Evolutionary conservation across 257 asterid species (phyloP), one percentile per base, ranked within the genome.

Genomic region (Fraxinus pennsylvanica): DNA sequence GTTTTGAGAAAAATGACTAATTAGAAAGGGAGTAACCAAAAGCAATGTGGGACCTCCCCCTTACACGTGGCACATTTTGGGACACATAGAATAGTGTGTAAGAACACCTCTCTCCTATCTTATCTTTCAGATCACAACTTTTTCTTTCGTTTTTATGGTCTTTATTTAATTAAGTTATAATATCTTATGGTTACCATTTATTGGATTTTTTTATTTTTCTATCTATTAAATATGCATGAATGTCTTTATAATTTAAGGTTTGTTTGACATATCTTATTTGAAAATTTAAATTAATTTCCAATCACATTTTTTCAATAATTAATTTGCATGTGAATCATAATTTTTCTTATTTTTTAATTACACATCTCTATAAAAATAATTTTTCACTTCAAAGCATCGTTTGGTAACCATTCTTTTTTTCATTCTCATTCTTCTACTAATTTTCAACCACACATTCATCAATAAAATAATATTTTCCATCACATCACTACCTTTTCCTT

Each of bases 1-100:
- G 32, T 14, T 14, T 21, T 50, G 14, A 36, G 0, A 68, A 29
- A 63, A 35, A 63, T 21, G 29, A 67, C 10, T 52, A 54, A 41
- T 3, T 12, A 35, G n/a, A 57, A 30, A 33, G 30, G 32, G 68
- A 6, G 29, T 1, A 57, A 57, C 30, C 66, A 57, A 19, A 9
- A 8, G 33, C 68, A 61, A n/a, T 41, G 57, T 57, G 85, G 87
- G 88, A 41, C 89, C 82, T n/a, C 4, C 27, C 61, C 12, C 0
- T 61, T 19, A 75, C 94, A 85, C 87, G 66, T 89, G 90, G 89
- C 83, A 15, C 52, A 30, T 52, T 82, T 70, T 75, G 22, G 77
- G 83, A 84, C 94, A 91, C 91, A 84, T 0, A 75, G 36, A 33
- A 74, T 74, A 54, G 25, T 19, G 81, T 74, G 79, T 27, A 33